Evolutionary conservation across 2,329 filamentous ascomycete genomes (phyloP).

Genomic region (Gaeumannomyces sp.): DNA sequence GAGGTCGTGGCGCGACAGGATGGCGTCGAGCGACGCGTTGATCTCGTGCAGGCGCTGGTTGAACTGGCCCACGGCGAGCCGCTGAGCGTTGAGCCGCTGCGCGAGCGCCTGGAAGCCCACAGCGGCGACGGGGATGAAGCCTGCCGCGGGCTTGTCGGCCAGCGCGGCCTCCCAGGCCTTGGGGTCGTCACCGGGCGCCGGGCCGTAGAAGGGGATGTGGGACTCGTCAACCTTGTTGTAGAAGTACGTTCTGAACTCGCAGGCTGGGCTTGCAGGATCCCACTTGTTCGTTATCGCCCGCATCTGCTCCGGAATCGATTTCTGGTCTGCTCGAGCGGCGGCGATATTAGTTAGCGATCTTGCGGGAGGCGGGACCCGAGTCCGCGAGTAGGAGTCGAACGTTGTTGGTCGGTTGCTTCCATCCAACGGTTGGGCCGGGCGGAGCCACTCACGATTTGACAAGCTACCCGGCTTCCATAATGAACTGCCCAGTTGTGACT

Average conservation of each 20-base stretch:
- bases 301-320: conserved; percentile 70
- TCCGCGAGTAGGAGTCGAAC: not conserved
- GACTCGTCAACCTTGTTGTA: conserved; percentile 78
- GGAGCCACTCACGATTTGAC: conserved; percentile 34
- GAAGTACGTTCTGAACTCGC: conserved; percentile 76
- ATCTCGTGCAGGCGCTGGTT: conserved; percentile 72
- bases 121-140: conserved; percentile 71
- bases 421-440: no score
- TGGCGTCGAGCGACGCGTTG: conserved; percentile 64
- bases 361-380: not conserved
- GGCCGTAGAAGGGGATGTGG: conserved; percentile 70
- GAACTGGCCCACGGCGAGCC: conserved; percentile 61
- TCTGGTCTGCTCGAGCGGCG: conserved; percentile 47
- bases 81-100: conserved; percentile 66
- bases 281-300: conserved; percentile 65
- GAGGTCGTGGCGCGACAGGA: conserved; percentile 71
- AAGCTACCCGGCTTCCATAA: conserved; percentile 48
- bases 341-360: not conserved
- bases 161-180: conserved; percentile 81
- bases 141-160: conserved; percentile 68
- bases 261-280: conserved; percentile 61
- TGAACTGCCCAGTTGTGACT: conserved; percentile 37
- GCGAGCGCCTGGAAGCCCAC: conserved; percentile 67
- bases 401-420: no score
- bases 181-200: conserved; percentile 63